Percentiles rank a stretch among this genome's conserved stretches.
phyloP scores from a whole-genome alignment of 495 filamentous ascomycete genomes.

The Sabuloglossum arenarium region DNA sequence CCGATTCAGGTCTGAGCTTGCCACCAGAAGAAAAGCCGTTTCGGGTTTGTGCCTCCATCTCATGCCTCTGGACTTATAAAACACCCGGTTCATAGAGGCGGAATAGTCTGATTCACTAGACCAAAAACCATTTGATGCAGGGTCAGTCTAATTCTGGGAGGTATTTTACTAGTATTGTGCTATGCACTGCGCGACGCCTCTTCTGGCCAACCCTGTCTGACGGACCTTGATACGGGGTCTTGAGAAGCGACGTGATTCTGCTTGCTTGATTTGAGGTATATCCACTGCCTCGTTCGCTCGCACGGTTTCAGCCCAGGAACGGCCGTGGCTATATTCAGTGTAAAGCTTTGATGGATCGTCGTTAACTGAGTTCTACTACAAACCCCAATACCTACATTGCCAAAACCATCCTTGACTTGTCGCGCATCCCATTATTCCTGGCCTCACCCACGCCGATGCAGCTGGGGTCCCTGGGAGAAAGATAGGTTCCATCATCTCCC shows the following conservation, averaged over 20 bases:
- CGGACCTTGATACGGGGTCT: not conserved
- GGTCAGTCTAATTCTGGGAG: not conserved
- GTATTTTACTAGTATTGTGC: no score
- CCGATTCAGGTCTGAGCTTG: not conserved
- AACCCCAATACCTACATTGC: not conserved
- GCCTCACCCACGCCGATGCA: not conserved
- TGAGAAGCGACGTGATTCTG: not conserved
- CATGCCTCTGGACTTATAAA: not conserved
- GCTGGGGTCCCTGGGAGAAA: not conserved
- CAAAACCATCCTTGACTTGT: not conserved
- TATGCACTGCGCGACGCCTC: not conserved
- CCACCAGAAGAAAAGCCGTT: not conserved
- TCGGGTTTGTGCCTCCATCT: not conserved
- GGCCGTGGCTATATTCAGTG: not conserved
- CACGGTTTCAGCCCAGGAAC: slow-evolving; percentile 1
- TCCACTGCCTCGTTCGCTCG: not conserved
- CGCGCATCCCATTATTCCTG: not conserved
- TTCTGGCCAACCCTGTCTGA: not conserved
- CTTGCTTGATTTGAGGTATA: not conserved
- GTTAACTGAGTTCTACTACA: not conserved
- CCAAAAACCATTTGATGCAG: not conserved
- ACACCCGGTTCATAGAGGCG: not conserved
- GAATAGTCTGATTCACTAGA: not conserved
- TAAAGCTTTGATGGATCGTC: not conserved
- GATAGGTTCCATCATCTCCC: not conserved